phyloP scores from a whole-genome alignment of 148 eudicot genomes.

The Rhododendron vialii region DNA sequence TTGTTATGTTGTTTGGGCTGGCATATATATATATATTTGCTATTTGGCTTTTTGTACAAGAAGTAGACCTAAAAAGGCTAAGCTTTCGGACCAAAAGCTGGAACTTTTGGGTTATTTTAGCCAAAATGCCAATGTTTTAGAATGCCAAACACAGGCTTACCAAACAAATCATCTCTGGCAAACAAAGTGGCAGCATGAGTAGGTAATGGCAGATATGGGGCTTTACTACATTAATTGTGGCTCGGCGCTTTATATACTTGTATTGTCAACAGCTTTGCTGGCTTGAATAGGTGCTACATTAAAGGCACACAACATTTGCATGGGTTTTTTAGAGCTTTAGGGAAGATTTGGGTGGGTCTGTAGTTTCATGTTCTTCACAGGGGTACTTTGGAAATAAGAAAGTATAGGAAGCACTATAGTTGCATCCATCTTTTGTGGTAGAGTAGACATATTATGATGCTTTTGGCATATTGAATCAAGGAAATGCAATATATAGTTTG shows the following conservation, averaged over 20 bases:
- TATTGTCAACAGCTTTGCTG: background rate
- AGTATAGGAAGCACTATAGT: background rate
- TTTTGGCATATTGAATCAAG: background rate
- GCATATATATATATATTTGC: no score
- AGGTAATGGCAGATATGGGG: background rate
- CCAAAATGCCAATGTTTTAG: background rate
- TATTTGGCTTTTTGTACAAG: no score
- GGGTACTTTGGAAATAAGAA: background rate
- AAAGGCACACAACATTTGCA: background rate
- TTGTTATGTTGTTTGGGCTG: no score
- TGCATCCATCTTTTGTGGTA: background rate
- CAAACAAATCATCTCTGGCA: background rate
- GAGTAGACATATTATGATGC: background rate
- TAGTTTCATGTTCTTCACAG: background rate
- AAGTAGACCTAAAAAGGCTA: no score
- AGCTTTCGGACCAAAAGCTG: background rate
- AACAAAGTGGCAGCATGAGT: background rate
- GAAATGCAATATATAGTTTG: background rate
- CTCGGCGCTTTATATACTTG: background rate
- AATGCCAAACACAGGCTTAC: background rate
- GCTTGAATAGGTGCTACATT: background rate
- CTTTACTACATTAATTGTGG: background rate
- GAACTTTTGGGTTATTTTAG: background rate
- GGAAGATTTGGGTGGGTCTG: background rate
- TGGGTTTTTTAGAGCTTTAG: background rate